Conservation (phyloP, 2,329 filamentous ascomycete genomes). For the Phoma sp. region DNA sequence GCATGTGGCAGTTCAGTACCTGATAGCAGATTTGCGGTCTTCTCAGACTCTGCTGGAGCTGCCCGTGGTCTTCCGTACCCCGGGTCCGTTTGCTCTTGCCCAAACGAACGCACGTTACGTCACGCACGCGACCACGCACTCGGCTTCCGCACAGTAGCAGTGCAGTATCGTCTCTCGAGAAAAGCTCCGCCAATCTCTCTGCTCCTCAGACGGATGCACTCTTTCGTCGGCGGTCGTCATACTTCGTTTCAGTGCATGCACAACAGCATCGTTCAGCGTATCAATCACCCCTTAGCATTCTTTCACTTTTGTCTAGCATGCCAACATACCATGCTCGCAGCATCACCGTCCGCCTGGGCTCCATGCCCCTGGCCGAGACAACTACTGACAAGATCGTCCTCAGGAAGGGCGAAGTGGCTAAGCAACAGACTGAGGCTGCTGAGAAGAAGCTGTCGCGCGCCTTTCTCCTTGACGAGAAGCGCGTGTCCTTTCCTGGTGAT, state of each 20-base stretch:
- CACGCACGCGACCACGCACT: conserved; percentile 26
- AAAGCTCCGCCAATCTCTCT: conserved; percentile 2
- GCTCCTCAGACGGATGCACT: conserved; percentile 2
- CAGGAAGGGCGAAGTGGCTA: conserved; percentile 32
- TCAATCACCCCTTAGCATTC: background rate
- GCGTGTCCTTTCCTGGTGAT: conserved; percentile 36
- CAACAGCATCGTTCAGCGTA: background rate
- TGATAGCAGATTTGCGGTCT: background rate
- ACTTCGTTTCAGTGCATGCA: conserved; percentile 1
- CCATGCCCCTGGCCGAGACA: conserved; percentile 34
- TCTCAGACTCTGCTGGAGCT: background rate
- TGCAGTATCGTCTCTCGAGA: background rate
- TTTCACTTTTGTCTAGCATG: conserved; percentile 24
- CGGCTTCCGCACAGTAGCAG: conserved; percentile 5
- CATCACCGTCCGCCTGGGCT: conserved; percentile 33
- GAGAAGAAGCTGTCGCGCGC: conserved; percentile 30
- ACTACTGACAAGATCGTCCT: conserved; percentile 31
- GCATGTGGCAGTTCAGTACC: background rate
- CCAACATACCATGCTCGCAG: conserved; percentile 41
- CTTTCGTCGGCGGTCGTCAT: background rate
- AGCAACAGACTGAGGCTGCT: conserved; percentile 25
- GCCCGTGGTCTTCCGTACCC: too few species aligned
- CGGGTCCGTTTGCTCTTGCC: conserved; percentile 18
- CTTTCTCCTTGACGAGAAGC: conserved; percentile 31
- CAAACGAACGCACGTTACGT: conserved; percentile 17